A percentile compares a stretch with the other conserved stretches of the same genome.
phyloP scores from a whole-genome alignment of 495 filamentous ascomycete genomes.

The Annulohypoxylon maeteangense region DNA sequence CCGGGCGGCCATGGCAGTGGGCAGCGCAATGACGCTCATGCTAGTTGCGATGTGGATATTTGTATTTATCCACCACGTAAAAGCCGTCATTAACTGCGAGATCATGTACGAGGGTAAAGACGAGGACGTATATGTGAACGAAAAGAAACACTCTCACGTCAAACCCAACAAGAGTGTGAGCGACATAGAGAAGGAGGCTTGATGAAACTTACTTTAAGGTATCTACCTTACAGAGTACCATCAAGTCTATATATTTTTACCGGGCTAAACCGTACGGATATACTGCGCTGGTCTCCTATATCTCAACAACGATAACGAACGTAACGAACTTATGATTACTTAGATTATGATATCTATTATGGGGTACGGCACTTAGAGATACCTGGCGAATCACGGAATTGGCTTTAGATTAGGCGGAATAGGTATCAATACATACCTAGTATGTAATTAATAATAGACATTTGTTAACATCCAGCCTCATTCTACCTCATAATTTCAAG shows the following conservation, averaged over 20 bases:
- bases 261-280: slow-evolving; percentile 1
- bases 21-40: slow-evolving; percentile 63
- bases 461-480: background rate
- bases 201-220: background rate
- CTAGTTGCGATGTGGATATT: slow-evolving; percentile 68
- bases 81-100: slow-evolving; percentile 63
- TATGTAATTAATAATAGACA: slow-evolving; percentile 18
- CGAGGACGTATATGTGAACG: slow-evolving; percentile 60
- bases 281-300: slow-evolving; percentile 1
- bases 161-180: slow-evolving; percentile 26
- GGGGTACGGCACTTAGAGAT: background rate
- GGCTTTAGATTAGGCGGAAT: background rate
- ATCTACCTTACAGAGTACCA: background rate
- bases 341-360: slow-evolving; percentile 2
- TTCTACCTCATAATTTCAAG: background rate
- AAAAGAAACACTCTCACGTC: slow-evolving; percentile 38
- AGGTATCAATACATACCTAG: background rate
- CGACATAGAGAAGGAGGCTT: slow-evolving; percentile 44
- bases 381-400: background rate
- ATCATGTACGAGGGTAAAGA: slow-evolving; percentile 73
- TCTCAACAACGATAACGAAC: slow-evolving; percentile 23
- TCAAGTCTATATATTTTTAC: background rate
- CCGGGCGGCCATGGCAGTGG: slow-evolving; percentile 56
- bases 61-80: slow-evolving; percentile 63
- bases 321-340: slow-evolving; percentile 32